A percentile compares a stretch with the other conserved stretches of the same genome.
Evolutionary conservation across 768 basidiomycete genomes (phyloP).

Genomic region (Favolaschia claudopus): DNA sequence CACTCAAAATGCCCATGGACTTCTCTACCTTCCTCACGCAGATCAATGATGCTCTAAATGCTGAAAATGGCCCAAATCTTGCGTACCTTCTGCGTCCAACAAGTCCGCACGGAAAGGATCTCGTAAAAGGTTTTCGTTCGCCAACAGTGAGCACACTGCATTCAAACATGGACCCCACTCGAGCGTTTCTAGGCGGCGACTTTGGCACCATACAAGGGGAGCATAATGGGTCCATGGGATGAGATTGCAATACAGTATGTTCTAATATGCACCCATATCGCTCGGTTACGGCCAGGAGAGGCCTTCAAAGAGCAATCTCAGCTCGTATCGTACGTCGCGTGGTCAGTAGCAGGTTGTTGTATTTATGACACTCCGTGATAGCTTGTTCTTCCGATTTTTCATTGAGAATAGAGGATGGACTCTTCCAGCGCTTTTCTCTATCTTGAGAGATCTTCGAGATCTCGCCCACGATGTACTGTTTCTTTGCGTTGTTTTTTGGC

Average conservation of each 20-base stretch:
- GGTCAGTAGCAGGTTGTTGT: neutral
- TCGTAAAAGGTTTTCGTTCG: slow-evolving; percentile 76
- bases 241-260: slow-evolving; percentile 88
- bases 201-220: slow-evolving; percentile 62
- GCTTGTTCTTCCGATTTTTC: slow-evolving; percentile 81
- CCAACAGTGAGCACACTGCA: slow-evolving; percentile 47
- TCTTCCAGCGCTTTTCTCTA: slow-evolving; percentile 81
- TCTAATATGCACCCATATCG: slow-evolving; percentile 73
- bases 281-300: slow-evolving; percentile 68
- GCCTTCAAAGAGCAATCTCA: slow-evolving; percentile 85
- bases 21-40: slow-evolving; percentile 68
- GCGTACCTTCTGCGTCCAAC: slow-evolving; percentile 81
- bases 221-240: slow-evolving; percentile 81
- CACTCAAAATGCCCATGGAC: slow-evolving; percentile 51
- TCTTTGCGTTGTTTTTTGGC: neutral
- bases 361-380: slow-evolving; percentile 33
- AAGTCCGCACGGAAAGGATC: slow-evolving; percentile 77
- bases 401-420: slow-evolving; percentile 88
- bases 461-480: slow-evolving; percentile 79
- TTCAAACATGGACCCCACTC: neutral
- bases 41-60: slow-evolving; percentile 64
- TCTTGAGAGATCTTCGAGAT: slow-evolving; percentile 82
- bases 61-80: slow-evolving; percentile 72
- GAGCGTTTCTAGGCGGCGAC: slow-evolving; percentile 30
- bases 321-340: slow-evolving; percentile 73